A percentile compares a stretch with the other conserved stretches of the same genome.
These are phyloP conservation scores for Tricholoma furcatifolium DNA, from an alignment of 768 basidiomycete genomes.

Conservation along the genomic window DNA sequence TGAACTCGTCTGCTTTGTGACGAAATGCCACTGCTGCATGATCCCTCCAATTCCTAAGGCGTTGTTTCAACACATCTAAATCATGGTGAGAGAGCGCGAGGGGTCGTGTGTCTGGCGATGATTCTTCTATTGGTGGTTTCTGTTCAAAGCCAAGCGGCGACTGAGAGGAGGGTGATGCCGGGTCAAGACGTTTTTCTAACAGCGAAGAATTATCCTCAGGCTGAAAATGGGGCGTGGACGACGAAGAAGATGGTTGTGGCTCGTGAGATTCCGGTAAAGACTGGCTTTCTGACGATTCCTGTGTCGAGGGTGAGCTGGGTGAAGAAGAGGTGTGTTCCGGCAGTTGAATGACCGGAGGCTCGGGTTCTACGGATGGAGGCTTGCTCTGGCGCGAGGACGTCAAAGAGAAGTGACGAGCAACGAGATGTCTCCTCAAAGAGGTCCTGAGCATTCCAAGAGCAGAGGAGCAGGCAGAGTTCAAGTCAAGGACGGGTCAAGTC, in stretches of 20 bases:
- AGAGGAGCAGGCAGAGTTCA: neutral
- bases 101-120: constrained; percentile 14
- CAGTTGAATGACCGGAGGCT: too few relatives aligned
- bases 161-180: constrained; percentile 18
- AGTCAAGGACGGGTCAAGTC: neutral
- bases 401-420: constrained; percentile 29
- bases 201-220: neutral
- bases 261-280: too few relatives aligned
- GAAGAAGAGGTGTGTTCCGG: too few relatives aligned
- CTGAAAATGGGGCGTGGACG: too few relatives aligned
- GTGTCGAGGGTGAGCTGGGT: too few relatives aligned
- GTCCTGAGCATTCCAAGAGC: constrained; percentile 32
- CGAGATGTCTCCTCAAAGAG: constrained; percentile 26
- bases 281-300: too few relatives aligned
- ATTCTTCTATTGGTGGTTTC: constrained; percentile 3
- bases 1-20: constrained; percentile 56
- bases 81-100: constrained; percentile 21
- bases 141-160: constrained; percentile 5
- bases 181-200: constrained; percentile 1
- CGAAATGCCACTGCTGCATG: constrained; percentile 45
- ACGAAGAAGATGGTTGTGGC: too few relatives aligned
- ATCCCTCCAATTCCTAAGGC: constrained; percentile 51
- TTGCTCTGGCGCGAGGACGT: constrained; percentile 31
- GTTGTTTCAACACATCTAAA: constrained; percentile 37
- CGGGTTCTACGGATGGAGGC: constrained; percentile 11